A percentile compares a stretch with the other conserved stretches of the same genome.
These are phyloP conservation scores for Pseudodiploospora longispora DNA, from an alignment of 2,329 filamentous ascomycete genomes.

Conservation along the genomic window DNA sequence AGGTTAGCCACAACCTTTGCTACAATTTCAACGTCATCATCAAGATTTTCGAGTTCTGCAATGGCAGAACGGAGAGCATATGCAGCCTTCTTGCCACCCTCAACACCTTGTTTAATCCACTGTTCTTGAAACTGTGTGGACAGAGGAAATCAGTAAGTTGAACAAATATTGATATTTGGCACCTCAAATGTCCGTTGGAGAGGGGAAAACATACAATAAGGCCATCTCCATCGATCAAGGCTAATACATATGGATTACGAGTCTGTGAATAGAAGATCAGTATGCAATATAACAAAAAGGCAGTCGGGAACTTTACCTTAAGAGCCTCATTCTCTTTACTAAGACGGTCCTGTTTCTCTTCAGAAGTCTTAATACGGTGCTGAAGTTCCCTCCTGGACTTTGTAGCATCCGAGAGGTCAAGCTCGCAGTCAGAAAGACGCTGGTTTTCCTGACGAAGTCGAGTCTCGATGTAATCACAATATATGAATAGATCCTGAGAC, in stretches of 20 bases:
- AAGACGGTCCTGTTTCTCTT: conserved; percentile 26
- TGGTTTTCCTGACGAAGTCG: conserved; percentile 36
- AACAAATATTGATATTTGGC: not conserved
- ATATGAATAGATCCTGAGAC: conserved; percentile 22
- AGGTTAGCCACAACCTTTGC: conserved; percentile 51
- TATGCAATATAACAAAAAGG: not conserved
- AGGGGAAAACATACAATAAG: conserved; percentile 39
- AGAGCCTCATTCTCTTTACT: conserved; percentile 32
- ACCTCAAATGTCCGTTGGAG: not conserved
- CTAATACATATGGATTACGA: conserved; percentile 50
- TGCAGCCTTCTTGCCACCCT: conserved; percentile 47
- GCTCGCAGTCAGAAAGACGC: conserved; percentile 31
- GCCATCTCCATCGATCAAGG: conserved; percentile 56
- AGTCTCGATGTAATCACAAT: conserved; percentile 34
- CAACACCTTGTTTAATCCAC: conserved; percentile 45
- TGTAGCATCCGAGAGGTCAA: conserved; percentile 44
- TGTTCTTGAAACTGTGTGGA: conserved; percentile 46
- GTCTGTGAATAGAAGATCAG: conserved; percentile 26
- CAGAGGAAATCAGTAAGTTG: conserved; percentile 4
- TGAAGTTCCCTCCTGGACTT: conserved; percentile 43
- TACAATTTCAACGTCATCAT: conserved; percentile 44
- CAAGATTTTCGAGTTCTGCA: conserved; percentile 35
- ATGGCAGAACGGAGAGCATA: conserved; percentile 41
- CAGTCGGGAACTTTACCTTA: conserved; percentile 32
- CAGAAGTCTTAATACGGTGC: conserved; percentile 33